Evolutionary conservation across 192 early-diverging fungal genomes (phyloP).

Genomic region (Rhizophagus clarus): DNA sequence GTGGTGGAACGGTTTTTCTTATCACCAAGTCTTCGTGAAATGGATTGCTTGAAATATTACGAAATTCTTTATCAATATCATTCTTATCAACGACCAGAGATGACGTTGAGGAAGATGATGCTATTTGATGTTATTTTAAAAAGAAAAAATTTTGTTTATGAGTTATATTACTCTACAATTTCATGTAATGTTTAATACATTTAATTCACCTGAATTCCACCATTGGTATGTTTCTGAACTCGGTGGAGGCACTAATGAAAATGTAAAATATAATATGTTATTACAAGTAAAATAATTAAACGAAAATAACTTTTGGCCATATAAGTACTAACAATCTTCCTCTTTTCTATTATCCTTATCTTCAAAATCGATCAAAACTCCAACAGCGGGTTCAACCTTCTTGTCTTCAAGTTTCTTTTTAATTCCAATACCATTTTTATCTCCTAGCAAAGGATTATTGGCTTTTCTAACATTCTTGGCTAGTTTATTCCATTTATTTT

Average conservation of each 20-base stretch:
- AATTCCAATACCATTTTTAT: background rate
- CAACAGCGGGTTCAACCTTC: background rate
- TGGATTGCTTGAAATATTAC: constrained; percentile 1
- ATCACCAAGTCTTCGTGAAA: background rate
- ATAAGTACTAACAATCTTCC: constrained; percentile 4
- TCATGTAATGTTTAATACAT: background rate
- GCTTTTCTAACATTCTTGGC: background rate
- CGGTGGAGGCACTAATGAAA: constrained; percentile 48
- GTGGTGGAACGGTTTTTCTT: too few species aligned
- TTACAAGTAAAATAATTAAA: background rate
- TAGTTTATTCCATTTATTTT: background rate
- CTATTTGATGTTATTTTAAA: background rate
- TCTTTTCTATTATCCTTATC: background rate
- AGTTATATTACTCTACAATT: background rate
- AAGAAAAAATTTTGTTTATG: background rate
- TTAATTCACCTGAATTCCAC: constrained; percentile 46
- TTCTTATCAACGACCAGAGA: background rate
- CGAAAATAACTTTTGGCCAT: background rate
- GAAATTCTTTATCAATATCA: background rate
- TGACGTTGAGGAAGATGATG: background rate
- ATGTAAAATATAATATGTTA: background rate
- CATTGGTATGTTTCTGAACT: constrained; percentile 55
- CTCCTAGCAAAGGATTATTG: background rate
- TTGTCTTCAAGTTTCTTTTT: background rate
- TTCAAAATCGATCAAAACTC: constrained; percentile 23